phyloP scores from a whole-genome alignment of 177 flowering plant genomes.

The Vitis hybrid region DNA sequence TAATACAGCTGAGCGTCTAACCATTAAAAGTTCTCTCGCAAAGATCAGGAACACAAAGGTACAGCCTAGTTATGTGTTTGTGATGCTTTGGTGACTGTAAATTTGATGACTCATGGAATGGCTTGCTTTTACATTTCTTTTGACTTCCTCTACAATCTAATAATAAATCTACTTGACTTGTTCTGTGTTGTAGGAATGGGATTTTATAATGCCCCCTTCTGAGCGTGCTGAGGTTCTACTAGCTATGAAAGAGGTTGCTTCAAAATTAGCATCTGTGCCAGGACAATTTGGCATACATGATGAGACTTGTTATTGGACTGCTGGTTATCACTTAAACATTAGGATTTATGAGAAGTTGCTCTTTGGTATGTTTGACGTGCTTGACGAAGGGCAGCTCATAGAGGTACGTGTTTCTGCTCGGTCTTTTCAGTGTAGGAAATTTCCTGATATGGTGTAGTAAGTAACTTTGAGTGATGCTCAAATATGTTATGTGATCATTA shows the following conservation, averaged over 20 bases:
- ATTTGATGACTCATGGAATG: background rate
- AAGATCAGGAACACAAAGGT: constrained; percentile 59
- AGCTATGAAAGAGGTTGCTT: constrained; percentile 39
- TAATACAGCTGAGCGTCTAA: constrained; percentile 31
- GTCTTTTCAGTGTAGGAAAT: constrained; percentile 3
- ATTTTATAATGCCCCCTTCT: constrained; percentile 37
- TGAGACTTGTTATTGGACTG: constrained; percentile 65
- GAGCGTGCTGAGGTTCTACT: constrained; percentile 49
- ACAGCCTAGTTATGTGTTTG: constrained; percentile 5
- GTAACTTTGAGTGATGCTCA: constrained; percentile 4
- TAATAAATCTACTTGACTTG: constrained; percentile 1
- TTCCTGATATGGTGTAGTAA: background rate
- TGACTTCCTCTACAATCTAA: background rate
- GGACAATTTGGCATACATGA: constrained; percentile 45
- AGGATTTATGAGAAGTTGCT: constrained; percentile 73
- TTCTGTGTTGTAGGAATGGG: constrained; percentile 56
- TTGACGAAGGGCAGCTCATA: constrained; percentile 71
- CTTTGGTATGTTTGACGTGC: constrained; percentile 61
- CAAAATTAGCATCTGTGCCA: constrained; percentile 45
- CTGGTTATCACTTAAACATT: constrained; percentile 67
- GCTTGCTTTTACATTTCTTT: background rate
- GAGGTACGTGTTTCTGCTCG: constrained; percentile 38
- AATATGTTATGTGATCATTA: constrained; percentile 8
- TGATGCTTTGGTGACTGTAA: background rate
- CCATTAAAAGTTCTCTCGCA: constrained; percentile 35